A percentile compares a stretch with the other conserved stretches of the same genome.
Conservation (phyloP, 306 rosid species). For the Trichosanthes cucumerina region DNA sequence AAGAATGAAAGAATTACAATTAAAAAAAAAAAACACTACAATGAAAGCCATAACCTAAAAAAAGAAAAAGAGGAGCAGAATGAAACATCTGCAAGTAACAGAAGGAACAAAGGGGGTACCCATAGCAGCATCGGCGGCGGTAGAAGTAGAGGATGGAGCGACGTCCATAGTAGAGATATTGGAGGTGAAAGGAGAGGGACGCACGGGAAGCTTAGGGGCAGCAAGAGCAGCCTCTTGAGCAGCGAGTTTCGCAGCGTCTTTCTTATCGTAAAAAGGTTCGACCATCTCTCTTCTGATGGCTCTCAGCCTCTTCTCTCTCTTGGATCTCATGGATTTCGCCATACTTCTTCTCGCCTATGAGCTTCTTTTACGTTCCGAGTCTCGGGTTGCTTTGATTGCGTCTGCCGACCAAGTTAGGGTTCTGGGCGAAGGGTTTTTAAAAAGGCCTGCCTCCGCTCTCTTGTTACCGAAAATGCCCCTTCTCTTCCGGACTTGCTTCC, state of each 20-base stretch:
- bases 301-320: slow-evolving; percentile 80
- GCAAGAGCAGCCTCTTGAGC: slow-evolving; percentile 87
- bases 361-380: not conserved
- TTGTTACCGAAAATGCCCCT: not conserved
- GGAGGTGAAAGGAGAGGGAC: slow-evolving; percentile 15
- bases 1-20: not conserved
- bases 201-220: slow-evolving; percentile 74
- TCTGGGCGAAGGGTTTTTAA: not conserved
- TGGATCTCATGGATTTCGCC: slow-evolving; percentile 90
- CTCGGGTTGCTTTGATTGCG: not conserved
- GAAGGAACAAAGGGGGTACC: slow-evolving; percentile 6
- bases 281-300: slow-evolving; percentile 85
- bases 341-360: slow-evolving; percentile 14
- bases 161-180: slow-evolving; percentile 38
- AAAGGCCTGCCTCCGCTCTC: not conserved
- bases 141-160: slow-evolving; percentile 12
- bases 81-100: not conserved
- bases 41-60: not conserved
- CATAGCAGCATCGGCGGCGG: slow-evolving; percentile 2
- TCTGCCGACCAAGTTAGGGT: not conserved
- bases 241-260: slow-evolving; percentile 82
- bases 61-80: not conserved
- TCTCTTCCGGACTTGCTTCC: not conserved
- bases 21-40: not conserved
- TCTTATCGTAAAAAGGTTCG: slow-evolving; percentile 69